phyloP scores from a whole-genome alignment of 768 basidiomycete species.

The Tylopilus subfusipes region DNA sequence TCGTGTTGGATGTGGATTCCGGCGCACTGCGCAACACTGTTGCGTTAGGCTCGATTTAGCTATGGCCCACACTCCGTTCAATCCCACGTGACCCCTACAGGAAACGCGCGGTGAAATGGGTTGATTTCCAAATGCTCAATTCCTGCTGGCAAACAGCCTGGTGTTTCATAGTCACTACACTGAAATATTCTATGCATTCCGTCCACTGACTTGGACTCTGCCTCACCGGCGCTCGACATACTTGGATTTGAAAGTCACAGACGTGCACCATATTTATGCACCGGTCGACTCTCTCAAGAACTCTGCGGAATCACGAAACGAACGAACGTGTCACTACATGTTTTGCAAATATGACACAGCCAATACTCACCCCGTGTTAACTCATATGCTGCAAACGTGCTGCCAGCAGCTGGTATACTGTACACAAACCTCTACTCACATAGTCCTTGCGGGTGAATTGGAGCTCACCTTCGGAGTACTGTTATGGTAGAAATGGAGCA shows the following conservation, averaged over 20 bases:
- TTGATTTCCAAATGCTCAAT: neutral
- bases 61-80: too few species aligned
- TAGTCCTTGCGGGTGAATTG: neutral
- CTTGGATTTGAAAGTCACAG: neutral
- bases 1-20: too few species aligned
- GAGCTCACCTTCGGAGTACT: conserved; percentile 61
- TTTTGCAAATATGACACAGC: too few species aligned
- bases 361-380: conserved; percentile 59
- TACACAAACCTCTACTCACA: neutral
- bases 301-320: conserved; percentile 3
- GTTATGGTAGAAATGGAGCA: neutral
- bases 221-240: neutral
- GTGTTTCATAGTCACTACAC: neutral
- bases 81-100: too few species aligned
- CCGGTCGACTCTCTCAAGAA: conserved; percentile 27
- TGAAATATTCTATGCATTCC: neutral
- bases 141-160: neutral
- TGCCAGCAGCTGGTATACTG: conserved; percentile 88
- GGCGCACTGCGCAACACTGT: too few species aligned
- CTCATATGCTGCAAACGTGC: conserved; percentile 89
- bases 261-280: conserved; percentile 3
- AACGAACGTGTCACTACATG: neutral
- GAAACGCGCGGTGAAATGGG: neutral
- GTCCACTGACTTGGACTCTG: neutral
- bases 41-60: too few species aligned